Evolutionary conservation across 2,329 filamentous ascomycete genomes (phyloP), one percentile per base, ranked within the genome.

Genomic region (Aspergillus aculeatinus): DNA sequence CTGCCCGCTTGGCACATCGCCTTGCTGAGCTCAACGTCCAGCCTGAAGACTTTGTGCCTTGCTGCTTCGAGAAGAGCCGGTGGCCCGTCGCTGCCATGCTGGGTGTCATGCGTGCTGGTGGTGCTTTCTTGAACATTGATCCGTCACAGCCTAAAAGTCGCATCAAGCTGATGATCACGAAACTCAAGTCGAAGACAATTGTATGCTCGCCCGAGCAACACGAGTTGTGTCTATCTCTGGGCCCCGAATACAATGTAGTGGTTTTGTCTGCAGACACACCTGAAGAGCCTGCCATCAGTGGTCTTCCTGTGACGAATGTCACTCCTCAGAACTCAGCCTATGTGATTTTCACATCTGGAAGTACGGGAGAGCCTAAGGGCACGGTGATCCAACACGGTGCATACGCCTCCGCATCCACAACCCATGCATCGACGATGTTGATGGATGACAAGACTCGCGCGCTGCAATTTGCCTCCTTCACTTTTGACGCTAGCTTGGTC

Each of bases 361-460:
- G 57, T 48, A 63, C 62, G 3, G 62, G 62, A 19, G 51, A 59
- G 29, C 62, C 62, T 21, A 63, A 63, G 35, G 62, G 62, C 10
- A 62, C 54, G 12, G 54, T 63, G 25, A 61, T 63, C 33, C 48
- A 59, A 44, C 57, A 48, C 50, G 57, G 39, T 16, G 42, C 42
- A 25, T 61, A 52, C 31, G 54, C 51, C 44, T 57, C 55, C 23
- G 57, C 55, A 9, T 59, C 65, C 9, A 54, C 55, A 16, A 64
- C 65, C 16, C 63, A 63, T 42, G 60, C 50, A 4, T 51, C 55
- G 1, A 44, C 50, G 3, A 58, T 85, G 31, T 75, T 79, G 23
- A 70, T 76, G 1, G 71, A 77, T 29, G 83, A 83, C 12, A 19
- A n/a, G 14, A 61, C 59, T 5, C 70, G 73, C 11, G 69, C 67